A percentile compares a stretch with the other conserved stretches of the same genome.
These are phyloP conservation scores for Rhododendron mucronatum DNA, from an alignment of 148 eudicot species.

Conservation along the genomic window DNA sequence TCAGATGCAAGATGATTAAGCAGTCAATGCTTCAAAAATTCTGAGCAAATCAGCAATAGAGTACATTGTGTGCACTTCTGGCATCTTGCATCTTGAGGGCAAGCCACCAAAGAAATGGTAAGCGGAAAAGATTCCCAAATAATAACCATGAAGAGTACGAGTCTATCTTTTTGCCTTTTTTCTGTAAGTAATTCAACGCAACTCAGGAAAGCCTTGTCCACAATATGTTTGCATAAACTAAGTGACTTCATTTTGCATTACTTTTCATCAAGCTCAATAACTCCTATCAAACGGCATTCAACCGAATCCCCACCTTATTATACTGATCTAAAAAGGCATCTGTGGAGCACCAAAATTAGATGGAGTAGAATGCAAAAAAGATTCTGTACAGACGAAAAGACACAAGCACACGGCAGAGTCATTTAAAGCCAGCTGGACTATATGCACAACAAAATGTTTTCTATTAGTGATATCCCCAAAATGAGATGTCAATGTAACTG, in stretches of 20 bases:
- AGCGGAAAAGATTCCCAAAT: not conserved
- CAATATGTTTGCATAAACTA: not conserved
- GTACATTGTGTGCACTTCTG: too few species aligned
- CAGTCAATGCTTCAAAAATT: not conserved
- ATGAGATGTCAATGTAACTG: not conserved
- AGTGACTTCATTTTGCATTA: not conserved
- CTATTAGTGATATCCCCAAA: not conserved
- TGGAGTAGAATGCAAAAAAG: not conserved
- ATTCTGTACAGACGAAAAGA: not conserved
- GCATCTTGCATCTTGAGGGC: constrained; percentile 2
- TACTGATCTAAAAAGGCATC: not conserved
- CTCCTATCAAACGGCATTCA: not conserved
- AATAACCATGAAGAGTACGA: not conserved
- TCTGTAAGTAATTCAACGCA: not conserved
- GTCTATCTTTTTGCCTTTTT: not conserved
- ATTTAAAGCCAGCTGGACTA: not conserved
- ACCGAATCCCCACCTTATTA: not conserved
- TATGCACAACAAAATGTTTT: not conserved
- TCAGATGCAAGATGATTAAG: not conserved
- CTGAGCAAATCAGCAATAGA: not conserved
- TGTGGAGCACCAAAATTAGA: not conserved
- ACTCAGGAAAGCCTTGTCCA: not conserved
- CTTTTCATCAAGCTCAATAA: not conserved
- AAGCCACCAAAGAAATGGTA: not conserved
- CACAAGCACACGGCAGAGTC: not conserved